Base-by-base conservation (phyloP, 2,329 filamentous ascomycete species). In the Bipolaris zeicola region DNA sequence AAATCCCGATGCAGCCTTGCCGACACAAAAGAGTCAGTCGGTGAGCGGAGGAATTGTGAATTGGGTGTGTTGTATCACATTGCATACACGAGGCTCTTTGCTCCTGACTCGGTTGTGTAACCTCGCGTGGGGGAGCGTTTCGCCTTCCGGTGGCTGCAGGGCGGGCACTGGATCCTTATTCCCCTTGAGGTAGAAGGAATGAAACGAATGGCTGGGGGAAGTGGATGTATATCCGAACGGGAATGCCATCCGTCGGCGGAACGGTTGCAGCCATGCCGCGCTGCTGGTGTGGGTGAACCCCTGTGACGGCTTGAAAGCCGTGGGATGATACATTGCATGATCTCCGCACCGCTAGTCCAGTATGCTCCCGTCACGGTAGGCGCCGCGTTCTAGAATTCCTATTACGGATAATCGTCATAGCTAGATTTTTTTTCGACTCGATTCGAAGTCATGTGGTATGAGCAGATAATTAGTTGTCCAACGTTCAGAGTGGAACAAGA, bases 321-420 rank as follows among this genome's bases (percentile, higher is more conserved):
- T 50, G 24, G 10, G 16, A 52, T 33, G 42, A 24, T 26, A 34
- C 16, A 14, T 22, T 48, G 44, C 50, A 46, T 50, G 44, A 50
- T 57, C 45, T 49, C 50, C 50, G 41, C 28, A 18, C 31, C 11
- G 24, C 54, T 57, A 39, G 11, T 33, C 31, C 24, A 31, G 31
- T 53, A 50, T 37, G 6, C n/a, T 46, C 36, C 49, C 36, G 7
- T 18, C 5, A 28, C 26, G 28, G 18, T 11, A 38, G 28, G 36
- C 34, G 28, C 45, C 28, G 6, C 16, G 42, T 10, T 22, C 31
- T 24, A 14, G 47, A 24, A 14, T 38, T 16, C 0, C 42, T 18
- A 24, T 47, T 24, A 52, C 36, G 6, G 31, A 20, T 26, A 16
- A 22, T 13, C 14, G 8, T 41, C 5, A 34, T 18, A 16, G 13